phyloP scores from a whole-genome alignment of 345 rosid species.

The Aurinia saxatilis region DNA sequence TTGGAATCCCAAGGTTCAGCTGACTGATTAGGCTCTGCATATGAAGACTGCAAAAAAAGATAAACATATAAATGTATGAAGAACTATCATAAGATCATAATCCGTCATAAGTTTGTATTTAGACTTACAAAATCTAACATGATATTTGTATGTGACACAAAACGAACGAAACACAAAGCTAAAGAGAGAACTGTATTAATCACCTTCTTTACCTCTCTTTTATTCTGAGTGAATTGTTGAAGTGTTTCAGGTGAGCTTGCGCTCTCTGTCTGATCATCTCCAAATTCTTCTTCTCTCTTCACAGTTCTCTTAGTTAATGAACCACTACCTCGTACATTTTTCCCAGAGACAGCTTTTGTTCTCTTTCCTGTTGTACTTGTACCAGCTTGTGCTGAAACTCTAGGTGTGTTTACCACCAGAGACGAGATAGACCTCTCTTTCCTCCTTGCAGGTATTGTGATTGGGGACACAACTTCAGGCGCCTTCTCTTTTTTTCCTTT shows the following conservation, averaged over 20 bases:
- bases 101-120: background rate
- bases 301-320: slow-evolving; percentile 38
- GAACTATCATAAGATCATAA: background rate
- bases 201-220: slow-evolving; percentile 59
- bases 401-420: slow-evolving; percentile 79
- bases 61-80: background rate
- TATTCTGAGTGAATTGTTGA: slow-evolving; percentile 41
- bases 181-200: slow-evolving; percentile 5
- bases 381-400: slow-evolving; percentile 53
- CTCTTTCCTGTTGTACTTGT: slow-evolving; percentile 67
- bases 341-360: slow-evolving; percentile 54
- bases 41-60: slow-evolving; percentile 31
- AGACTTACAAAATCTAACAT: background rate
- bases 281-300: slow-evolving; percentile 50
- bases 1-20: slow-evolving; percentile 56
- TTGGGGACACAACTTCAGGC: slow-evolving; percentile 49
- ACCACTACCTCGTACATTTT: slow-evolving; percentile 43
- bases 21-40: slow-evolving; percentile 45
- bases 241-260: slow-evolving; percentile 71
- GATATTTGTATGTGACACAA: background rate
- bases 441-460: slow-evolving; percentile 58
- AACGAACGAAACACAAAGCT: slow-evolving; percentile 4
- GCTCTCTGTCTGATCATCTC: slow-evolving; percentile 44
- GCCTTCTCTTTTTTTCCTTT: slow-evolving; percentile 59
- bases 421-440: slow-evolving; percentile 95